These are phyloP conservation scores for Mycena sanguinolenta DNA, from an alignment of 768 basidiomycete genomes.

Conservation along the genomic window DNA sequence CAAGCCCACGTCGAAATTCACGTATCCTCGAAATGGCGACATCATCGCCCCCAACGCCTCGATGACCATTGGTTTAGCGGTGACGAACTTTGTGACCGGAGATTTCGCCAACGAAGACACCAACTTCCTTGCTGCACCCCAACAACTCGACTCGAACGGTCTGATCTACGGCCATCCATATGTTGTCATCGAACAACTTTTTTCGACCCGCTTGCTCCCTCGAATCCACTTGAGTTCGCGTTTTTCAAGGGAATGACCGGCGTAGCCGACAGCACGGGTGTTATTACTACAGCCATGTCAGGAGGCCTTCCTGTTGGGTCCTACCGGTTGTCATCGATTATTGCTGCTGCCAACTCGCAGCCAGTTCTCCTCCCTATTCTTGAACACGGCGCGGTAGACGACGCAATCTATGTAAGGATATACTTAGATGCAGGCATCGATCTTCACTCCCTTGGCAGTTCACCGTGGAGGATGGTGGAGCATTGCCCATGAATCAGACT, in stretches of 20 bases:
- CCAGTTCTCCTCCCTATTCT: slow-evolving; percentile 45
- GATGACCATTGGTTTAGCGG: slow-evolving; percentile 49
- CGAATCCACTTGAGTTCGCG: slow-evolving; percentile 60
- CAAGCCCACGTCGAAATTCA: slow-evolving; percentile 49
- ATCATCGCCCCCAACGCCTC: slow-evolving; percentile 48
- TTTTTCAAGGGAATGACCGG: slow-evolving; percentile 57
- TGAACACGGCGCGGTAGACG: slow-evolving; percentile 49
- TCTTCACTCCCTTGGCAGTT: slow-evolving; percentile 16
- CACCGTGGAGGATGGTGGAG: slow-evolving; percentile 19
- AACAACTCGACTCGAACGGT: slow-evolving; percentile 57
- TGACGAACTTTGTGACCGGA: slow-evolving; percentile 48
- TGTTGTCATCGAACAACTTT: slow-evolving; percentile 64
- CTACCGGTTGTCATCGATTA: slow-evolving; percentile 60
- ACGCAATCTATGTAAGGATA: slow-evolving; percentile 42
- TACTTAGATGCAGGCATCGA: not conserved
- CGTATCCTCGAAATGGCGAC: slow-evolving; percentile 48
- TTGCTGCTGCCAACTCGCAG: slow-evolving; percentile 46
- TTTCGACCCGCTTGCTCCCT: slow-evolving; percentile 57
- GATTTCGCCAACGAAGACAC: slow-evolving; percentile 53
- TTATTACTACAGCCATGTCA: slow-evolving; percentile 54
- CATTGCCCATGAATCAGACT: slow-evolving; percentile 23
- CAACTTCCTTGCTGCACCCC: slow-evolving; percentile 65
- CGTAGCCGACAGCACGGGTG: slow-evolving; percentile 46
- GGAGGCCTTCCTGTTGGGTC: slow-evolving; percentile 63
- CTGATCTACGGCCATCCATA: slow-evolving; percentile 68